Base-by-base conservation (phyloP, 2,329 filamentous ascomycete genomes). In the Nothomitra cinnamomea region DNA sequence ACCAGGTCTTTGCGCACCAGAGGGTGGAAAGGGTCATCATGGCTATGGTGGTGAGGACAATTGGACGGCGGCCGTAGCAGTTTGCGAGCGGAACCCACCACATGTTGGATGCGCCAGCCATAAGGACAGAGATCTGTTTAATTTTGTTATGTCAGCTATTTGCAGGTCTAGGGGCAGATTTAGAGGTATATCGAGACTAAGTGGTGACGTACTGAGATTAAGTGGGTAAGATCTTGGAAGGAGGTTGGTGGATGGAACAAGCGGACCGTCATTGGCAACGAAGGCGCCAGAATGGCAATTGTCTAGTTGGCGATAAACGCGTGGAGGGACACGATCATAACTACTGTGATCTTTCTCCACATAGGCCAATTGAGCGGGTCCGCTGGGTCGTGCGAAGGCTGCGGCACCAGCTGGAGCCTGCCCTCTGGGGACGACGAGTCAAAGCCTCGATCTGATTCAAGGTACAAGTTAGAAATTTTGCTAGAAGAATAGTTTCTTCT, bases 21-120 rank as follows among this genome's bases (percentile, higher is more conserved):
- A 55, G 56, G 4, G 59, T 58, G 15, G 58, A 58, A 35, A 59
- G 51, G 42, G 57, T 58, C 42, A 52, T 58, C 38, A 60, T 56
- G 25, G 60, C 51, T 22, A 48, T 56, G 4, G 55, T 59, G 28
- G 57, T 40, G 15, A 61, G 38, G 52, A 58, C 57, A 1, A 60
- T 54, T 2, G 56, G 58, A 2, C 60, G 59, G 24, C 61, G 60
- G 52, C 60, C 60, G 17, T 57, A 60, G 28, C 28, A 32, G 10
- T 32, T 32, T 4, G 28, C 28, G 28, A 32, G 28, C 10, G 28
- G 28, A 32, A 32, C 28, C 28, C 28, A 32, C 28, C 28, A 32
- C 28, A 32, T 32, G 28, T 32, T 32, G 4, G 28, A 32, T 32
- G 28, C 28, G 28, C 28, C 28, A 32, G 28, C 28, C 28, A 32